phyloP scores from a whole-genome alignment of 768 basidiomycete species.

The Tremella mesenterica region DNA sequence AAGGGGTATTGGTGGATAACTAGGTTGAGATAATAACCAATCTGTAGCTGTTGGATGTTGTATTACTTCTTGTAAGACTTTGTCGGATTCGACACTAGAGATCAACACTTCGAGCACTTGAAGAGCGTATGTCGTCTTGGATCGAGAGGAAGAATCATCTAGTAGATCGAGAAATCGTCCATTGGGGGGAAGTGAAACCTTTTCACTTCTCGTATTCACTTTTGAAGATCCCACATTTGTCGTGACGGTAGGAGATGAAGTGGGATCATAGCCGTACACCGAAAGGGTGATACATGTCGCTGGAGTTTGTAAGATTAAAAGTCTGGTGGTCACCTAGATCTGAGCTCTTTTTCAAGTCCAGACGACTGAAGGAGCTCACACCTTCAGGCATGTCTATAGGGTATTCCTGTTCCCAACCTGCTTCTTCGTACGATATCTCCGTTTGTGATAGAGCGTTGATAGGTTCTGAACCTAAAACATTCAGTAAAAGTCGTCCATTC shows the following conservation, averaged over 20 bases:
- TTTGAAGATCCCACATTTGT: not conserved
- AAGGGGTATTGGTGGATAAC: not conserved
- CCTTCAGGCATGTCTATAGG: slow-evolving; percentile 26
- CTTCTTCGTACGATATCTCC: slow-evolving; percentile 5
- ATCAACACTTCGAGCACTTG: not conserved
- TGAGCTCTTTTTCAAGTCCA: not conserved
- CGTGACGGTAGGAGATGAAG: not conserved
- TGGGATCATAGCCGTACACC: slow-evolving; percentile 17
- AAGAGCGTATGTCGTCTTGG: not conserved
- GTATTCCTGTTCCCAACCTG: slow-evolving; percentile 18
- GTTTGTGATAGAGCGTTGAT: slow-evolving; percentile 22
- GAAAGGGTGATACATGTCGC: slow-evolving; percentile 19
- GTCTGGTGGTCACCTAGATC: slow-evolving; percentile 23
- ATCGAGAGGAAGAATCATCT: not conserved
- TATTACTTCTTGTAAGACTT: not conserved
- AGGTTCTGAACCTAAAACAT: slow-evolving; percentile 17
- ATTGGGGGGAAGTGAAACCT: too few relatives aligned
- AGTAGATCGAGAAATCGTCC: slow-evolving; percentile 1
- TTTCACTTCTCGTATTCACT: not conserved
- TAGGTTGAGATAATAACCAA: not conserved
- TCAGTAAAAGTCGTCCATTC: slow-evolving; percentile 17
- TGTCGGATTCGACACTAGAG: not conserved
- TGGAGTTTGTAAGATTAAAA: slow-evolving; percentile 21
- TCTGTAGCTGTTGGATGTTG: not conserved
- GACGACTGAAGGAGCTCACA: slow-evolving; percentile 13